These are phyloP conservation scores for Volvox africanus DNA, from an alignment of 139 green algal species.

Conservation along the genomic window DNA sequence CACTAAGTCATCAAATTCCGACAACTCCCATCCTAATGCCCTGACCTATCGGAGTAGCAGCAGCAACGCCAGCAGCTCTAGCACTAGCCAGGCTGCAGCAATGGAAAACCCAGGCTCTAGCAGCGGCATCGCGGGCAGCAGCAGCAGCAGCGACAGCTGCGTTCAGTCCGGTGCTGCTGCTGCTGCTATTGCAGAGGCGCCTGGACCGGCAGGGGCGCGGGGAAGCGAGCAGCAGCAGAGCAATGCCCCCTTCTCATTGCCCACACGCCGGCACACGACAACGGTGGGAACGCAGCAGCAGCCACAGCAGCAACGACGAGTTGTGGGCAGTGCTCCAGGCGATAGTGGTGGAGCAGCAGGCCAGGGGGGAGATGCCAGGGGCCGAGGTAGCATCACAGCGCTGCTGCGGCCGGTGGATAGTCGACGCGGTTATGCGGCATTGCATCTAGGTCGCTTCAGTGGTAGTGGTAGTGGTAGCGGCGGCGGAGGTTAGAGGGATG, in stretches of 20 bases:
- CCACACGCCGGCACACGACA: neutral
- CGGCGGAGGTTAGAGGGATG: neutral
- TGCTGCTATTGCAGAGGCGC: neutral
- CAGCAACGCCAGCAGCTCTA: neutral
- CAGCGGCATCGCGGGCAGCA: neutral
- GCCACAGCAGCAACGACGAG: neutral
- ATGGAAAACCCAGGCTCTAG: no score
- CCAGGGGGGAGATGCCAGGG: neutral
- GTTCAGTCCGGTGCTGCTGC: neutral
- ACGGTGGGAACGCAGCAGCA: neutral
- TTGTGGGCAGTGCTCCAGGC: neutral
- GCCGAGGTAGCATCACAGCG: neutral
- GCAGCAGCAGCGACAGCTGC: neutral
- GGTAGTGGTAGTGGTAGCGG: neutral
- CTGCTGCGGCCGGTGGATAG: neutral
- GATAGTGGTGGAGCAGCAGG: neutral
- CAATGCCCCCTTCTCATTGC: neutral
- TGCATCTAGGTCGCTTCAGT: conserved; percentile 10
- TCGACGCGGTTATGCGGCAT: neutral
- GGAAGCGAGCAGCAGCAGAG: neutral
- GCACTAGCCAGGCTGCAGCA: neutral
- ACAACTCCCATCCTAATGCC: no score
- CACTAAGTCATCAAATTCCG: no score
- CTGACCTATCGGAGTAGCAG: neutral
- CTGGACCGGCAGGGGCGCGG: neutral